Evolutionary conservation across 495 filamentous ascomycete species (phyloP), one percentile per base, ranked within the genome.

Genomic region (Xylaria castorea): DNA sequence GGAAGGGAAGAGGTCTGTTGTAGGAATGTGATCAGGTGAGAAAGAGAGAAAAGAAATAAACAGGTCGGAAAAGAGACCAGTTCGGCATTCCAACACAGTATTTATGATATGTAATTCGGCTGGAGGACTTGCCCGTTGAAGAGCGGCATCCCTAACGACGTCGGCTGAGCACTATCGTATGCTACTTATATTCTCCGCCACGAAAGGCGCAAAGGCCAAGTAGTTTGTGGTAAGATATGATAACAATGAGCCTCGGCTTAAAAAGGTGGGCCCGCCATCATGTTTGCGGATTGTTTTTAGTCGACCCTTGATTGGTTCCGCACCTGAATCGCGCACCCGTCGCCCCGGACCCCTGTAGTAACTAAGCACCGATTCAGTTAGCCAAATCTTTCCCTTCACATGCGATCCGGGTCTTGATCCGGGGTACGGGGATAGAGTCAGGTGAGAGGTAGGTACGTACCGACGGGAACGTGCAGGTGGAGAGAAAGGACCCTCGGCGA

Each of bases 161-260:
- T 50, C 55, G 50, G 67, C 42, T 5, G 67, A 46, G 53, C 66
- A 44, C 66, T 69, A 70, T 60, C 53, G 40, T 4, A 6, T 0
- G 32, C 1, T 36, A 71, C 68, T 8, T 71, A 2, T 20, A 6
- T 20, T 3, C 8, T 8, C 7, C 0, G 0, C 20, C 0, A 14
- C 11, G 2, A 32, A 18, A 32, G 20, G 51, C 34, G 22, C 12
- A 5, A n/a, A 22, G 2, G 0, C 0, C 1, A 60, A 12, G 66
- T 69, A 58, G 14, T 18, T 34, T 18, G 11, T 60, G 68, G 8
- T 70, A 61, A 46, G 68, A 30, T 53, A 22, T 51, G 32, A 27
- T 60, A 53, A 16, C 27, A 58, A 57, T 18, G 44, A 71, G 58
- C 68, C 68, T 71, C 68, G 68, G 68, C 68, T 63, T 16, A 53